These are phyloP conservation scores for Colletotrichum musae DNA, from an alignment of 2,329 filamentous ascomycete genomes.

Conservation along the genomic window DNA sequence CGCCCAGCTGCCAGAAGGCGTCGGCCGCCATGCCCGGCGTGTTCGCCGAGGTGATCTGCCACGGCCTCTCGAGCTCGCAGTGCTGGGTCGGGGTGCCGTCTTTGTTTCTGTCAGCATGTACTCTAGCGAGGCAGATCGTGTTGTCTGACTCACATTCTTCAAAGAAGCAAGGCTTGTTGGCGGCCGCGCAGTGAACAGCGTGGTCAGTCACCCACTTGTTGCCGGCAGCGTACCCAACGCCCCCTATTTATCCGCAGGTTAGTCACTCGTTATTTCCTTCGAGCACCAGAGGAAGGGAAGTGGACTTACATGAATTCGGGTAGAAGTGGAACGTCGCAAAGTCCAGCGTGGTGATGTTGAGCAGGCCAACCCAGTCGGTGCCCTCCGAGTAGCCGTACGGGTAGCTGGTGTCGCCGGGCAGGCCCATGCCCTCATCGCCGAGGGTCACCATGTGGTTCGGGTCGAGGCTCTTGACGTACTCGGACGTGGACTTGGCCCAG, in stretches of 20 bases:
- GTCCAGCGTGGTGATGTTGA: slow-evolving; percentile 67
- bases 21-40: slow-evolving; percentile 52
- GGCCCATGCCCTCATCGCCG: slow-evolving; percentile 69
- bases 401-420: slow-evolving; percentile 65
- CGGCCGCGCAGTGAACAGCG: slow-evolving; percentile 47
- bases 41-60: slow-evolving; percentile 51
- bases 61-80: slow-evolving; percentile 65
- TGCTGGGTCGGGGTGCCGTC: slow-evolving; percentile 46
- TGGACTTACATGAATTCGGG: slow-evolving; percentile 47
- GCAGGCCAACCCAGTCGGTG: slow-evolving; percentile 64
- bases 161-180: slow-evolving; percentile 50
- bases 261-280: not conserved
- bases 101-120: slow-evolving; percentile 15
- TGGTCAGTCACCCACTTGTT: slow-evolving; percentile 46
- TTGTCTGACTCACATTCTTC: slow-evolving; percentile 50
- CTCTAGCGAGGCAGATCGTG: not conserved
- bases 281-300: not conserved
- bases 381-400: slow-evolving; percentile 67
- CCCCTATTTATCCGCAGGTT: slow-evolving; percentile 35
- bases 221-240: slow-evolving; percentile 36
- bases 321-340: slow-evolving; percentile 55
- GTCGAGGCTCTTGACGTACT: slow-evolving; percentile 76
- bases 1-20: slow-evolving; percentile 59
- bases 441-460: slow-evolving; percentile 74
- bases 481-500: slow-evolving; percentile 71